Base-by-base conservation (phyloP, 805 yeast species). In the Wickerhamiella sergipiensis region DNA sequence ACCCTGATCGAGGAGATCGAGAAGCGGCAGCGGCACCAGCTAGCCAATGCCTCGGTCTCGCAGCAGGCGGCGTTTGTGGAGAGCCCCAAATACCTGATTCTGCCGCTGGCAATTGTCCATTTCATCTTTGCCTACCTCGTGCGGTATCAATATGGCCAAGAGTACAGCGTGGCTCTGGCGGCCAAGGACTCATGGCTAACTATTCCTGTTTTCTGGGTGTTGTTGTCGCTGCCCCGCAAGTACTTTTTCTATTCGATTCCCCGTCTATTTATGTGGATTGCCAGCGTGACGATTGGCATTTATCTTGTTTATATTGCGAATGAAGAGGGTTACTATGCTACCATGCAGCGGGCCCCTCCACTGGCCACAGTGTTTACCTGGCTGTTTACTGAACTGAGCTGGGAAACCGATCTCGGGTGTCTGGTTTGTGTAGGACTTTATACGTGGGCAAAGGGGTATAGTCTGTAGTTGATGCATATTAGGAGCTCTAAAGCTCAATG, bases 331-430 rank as follows among this genome's bases (percentile, higher is more conserved):
- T 69, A 69, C 59, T 65, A 61, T 55, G 63, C 67, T 2, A 61
- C 65, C 19, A 70, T 69, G 71, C 56, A 60, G 42, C 53, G 61
- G 43, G 70, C 71, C 6, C 73, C 73, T 9, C 67, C 73, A 1
- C 54, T 69, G 5, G 73, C 71, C 18, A 69, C 73, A 13, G 50
- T 69, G 8, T 65, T 69, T 63, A 62, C 67, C 8, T 69, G 72
- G 71, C 55, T 67, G 22, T 64, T 69, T 47, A 53, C 69, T 18
- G 73, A 70, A 52, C 53, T 70, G 58, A 69, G 67, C 47, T 65
- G 69, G 64, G 58, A 63, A 21, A 61, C 57, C 59, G 62, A 67
- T 1, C 58, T 61, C 3, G 48, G 57, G 6, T 52, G 61, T 13
- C 48, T 66, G 23, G 57, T 57, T 8, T 55, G 57, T 1, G 55